Evolutionary conservation across 1,139 yeast genomes (phyloP).

Genomic region (Yamadazyma pseudoaaseri): DNA sequence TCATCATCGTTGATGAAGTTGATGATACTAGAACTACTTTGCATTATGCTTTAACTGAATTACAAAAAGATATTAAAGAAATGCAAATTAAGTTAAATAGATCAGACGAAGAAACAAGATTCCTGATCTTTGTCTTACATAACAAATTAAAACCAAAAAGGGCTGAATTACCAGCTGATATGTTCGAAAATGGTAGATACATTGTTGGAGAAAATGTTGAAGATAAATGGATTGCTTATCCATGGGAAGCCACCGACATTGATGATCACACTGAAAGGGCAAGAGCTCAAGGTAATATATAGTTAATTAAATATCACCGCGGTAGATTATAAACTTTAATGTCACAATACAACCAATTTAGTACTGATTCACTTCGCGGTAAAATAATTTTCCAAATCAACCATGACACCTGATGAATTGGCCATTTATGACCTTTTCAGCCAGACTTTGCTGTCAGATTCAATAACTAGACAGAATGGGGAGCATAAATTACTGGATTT

Average conservation of each 20-base stretch:
- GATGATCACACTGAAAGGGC: conserved; percentile 42
- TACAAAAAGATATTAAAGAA: conserved; percentile 53
- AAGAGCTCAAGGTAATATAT: conserved; percentile 36
- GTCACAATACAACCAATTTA: too few species aligned
- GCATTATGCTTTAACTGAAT: conserved; percentile 59
- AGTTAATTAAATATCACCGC: conserved; percentile 1
- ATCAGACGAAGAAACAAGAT: conserved; percentile 39
- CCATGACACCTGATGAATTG: not conserved
- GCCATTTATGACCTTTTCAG: conserved; percentile 67
- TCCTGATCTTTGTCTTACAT: conserved; percentile 58
- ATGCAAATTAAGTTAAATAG: conserved; percentile 51
- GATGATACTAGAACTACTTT: conserved; percentile 68
- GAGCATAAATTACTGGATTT: conserved; percentile 64
- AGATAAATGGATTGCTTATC: conserved; percentile 62
- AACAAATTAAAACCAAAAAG: conserved; percentile 57
- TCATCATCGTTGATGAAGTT: conserved; percentile 66
- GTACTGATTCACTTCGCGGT: not conserved
- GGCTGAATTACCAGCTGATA: conserved; percentile 47
- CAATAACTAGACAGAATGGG: conserved; percentile 60
- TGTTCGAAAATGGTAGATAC: conserved; percentile 49
- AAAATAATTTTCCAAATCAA: not conserved
- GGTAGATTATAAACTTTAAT: too few species aligned
- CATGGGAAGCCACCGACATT: conserved; percentile 60
- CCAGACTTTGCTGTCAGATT: conserved; percentile 76
- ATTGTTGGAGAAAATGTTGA: conserved; percentile 53